These are phyloP conservation scores for Asparagopsis taxiformis DNA, from an alignment of 31 red algal genomes.

Conservation along the genomic window DNA sequence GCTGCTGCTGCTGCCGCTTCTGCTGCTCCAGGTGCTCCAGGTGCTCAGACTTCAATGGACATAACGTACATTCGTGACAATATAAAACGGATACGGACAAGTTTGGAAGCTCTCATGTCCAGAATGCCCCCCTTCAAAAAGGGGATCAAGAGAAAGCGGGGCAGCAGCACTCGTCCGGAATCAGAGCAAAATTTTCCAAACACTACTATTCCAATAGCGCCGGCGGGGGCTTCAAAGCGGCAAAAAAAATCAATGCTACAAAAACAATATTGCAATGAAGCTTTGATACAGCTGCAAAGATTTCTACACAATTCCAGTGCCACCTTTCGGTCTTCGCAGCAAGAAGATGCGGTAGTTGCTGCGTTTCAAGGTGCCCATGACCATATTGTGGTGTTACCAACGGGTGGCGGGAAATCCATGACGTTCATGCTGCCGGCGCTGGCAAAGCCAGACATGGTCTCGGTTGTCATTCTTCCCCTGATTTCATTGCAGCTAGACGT, in stretches of 20 bases:
- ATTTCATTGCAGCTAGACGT: not conserved
- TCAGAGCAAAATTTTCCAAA: too few relatives aligned
- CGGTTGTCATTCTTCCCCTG: not conserved
- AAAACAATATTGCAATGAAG: not conserved
- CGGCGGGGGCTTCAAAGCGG: not conserved
- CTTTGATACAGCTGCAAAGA: too few relatives aligned
- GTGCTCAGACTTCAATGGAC: too few relatives aligned
- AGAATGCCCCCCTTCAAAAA: too few relatives aligned
- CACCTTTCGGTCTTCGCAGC: not conserved
- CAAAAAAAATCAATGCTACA: not conserved
- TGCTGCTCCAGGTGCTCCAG: too few relatives aligned
- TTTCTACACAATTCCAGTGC: not conserved
- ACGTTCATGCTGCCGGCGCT: not conserved
- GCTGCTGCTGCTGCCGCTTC: too few relatives aligned
- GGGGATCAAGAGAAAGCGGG: too few relatives aligned
- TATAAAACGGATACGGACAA: too few relatives aligned
- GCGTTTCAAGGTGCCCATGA: not conserved
- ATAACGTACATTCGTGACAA: too few relatives aligned
- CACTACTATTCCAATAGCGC: not conserved
- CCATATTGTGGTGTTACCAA: not conserved
- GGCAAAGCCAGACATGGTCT: not conserved
- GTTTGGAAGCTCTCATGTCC: too few relatives aligned
- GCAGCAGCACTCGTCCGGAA: too few relatives aligned
- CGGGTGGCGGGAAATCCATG: constrained; percentile 1
- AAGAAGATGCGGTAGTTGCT: not conserved